These are phyloP conservation scores for Nakaseomyces nivariensis DNA, from an alignment of 1,139 yeast species.

Conservation along the genomic window DNA sequence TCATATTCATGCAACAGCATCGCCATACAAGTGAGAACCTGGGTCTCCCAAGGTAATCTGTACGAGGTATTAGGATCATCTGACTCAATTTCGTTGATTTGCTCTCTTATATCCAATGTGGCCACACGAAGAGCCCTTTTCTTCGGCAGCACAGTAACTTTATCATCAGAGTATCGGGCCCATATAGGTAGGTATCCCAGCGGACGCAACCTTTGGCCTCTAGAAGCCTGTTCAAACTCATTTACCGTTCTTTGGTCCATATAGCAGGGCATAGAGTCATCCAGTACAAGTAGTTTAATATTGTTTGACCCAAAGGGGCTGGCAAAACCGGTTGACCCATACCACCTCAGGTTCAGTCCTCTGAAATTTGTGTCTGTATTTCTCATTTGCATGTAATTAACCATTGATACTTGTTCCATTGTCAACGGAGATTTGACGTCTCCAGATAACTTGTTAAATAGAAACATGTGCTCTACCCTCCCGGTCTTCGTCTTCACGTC, in stretches of 20 bases:
- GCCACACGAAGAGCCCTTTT: slow-evolving; percentile 28
- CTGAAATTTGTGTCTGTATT: slow-evolving; percentile 21
- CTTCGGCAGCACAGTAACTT: slow-evolving; percentile 24
- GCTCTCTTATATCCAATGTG: slow-evolving; percentile 26
- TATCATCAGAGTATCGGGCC: slow-evolving; percentile 26
- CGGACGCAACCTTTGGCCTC: slow-evolving; percentile 11
- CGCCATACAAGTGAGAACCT: slow-evolving; percentile 31
- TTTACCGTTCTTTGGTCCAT: slow-evolving; percentile 13
- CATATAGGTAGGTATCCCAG: slow-evolving; percentile 23
- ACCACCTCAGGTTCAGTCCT: slow-evolving; percentile 24
- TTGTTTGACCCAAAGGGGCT: slow-evolving; percentile 26
- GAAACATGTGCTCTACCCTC: slow-evolving; percentile 18
- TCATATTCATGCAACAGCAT: slow-evolving; percentile 29
- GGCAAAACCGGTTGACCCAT: slow-evolving; percentile 27
- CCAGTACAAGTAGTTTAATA: slow-evolving; percentile 24
- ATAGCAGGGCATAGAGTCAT: slow-evolving; percentile 28
- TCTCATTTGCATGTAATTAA: slow-evolving; percentile 16
- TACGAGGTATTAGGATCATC: slow-evolving; percentile 13
- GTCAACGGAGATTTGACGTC: slow-evolving; percentile 6
- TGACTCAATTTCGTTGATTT: slow-evolving; percentile 3
- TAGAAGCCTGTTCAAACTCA: slow-evolving; percentile 10
- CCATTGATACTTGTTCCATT: slow-evolving; percentile 10
- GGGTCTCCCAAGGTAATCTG: slow-evolving; percentile 27
- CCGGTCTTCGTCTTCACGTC: slow-evolving; percentile 10
- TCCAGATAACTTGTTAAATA: slow-evolving; percentile 11